Base-by-base conservation (phyloP, 192 early-diverging fungal species). In the Umbelopsis vinacea region DNA sequence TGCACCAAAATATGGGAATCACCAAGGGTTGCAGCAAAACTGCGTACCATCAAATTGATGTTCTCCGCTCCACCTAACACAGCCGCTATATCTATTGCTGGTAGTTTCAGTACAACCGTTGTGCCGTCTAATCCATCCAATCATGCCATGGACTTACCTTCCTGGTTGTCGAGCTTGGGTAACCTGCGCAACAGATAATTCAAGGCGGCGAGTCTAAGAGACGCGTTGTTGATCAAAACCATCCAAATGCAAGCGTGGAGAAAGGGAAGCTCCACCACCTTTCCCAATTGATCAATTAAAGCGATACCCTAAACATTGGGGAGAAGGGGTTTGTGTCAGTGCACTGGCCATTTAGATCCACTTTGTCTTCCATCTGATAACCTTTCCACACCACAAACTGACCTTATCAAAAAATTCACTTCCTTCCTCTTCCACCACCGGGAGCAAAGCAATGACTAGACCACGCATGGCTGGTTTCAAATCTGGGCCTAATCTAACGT, bases 171-270 rank as follows among this genome's bases (percentile, higher is more conserved):
- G 15, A 96, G 83, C 71, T 89, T 86, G 23, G 91, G 91, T 75
- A 96, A 78, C 35, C 93, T 76, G 60, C 91, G 83, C 19, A 89
- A 73, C 52, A 98, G 82, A 78, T 94, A 97, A 75, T 92, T 90
- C 24, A 95, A 69, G 5, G 91, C 93, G 4, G 93, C 88, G 37
- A 83, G 79, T 37, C 96, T 84, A 57, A 90, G 82, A 57, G 86
- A 84, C 11, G 86, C 75, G 23, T 87, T 87, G 19, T 87, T 89
- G 66, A 94, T 92, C 70, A 97, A 76, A 6, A 89, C 85, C 47
- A 96, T 83, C 87, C 95, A 95, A 77, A 97, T 74, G 47, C 91
- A 92, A 55, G 92, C 90, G 70, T 89, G 93, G 81, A 96, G 95
- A 77, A 90, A 94, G 1, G 87, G 75, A 21, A 86, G 76, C 40